phyloP scores from a whole-genome alignment of 257 asterid genomes.

The Fraxinus excelsior region DNA sequence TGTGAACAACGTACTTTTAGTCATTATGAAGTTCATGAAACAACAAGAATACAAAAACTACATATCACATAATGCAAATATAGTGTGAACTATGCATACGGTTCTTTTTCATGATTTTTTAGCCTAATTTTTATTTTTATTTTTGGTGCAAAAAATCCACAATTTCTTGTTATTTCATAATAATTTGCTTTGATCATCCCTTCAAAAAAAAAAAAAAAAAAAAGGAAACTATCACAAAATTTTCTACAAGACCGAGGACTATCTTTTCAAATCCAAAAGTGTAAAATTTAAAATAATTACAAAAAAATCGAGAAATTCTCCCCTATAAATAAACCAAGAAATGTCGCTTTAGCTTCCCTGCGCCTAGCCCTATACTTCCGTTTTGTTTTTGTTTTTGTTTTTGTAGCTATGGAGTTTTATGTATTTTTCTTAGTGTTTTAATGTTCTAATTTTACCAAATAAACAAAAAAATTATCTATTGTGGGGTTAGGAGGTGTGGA shows the following conservation, averaged over 20 bases:
- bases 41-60: no score
- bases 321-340: conserved; percentile 32
- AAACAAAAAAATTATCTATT: conserved; percentile 37
- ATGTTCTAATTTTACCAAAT: conserved; percentile 18
- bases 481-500: conserved; percentile 79
- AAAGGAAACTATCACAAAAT: no score
- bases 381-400: conserved; percentile 38
- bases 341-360: conserved; percentile 28
- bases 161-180: no score
- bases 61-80: no score
- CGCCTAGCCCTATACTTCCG: conserved; percentile 79
- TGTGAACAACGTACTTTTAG: no score
- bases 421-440: conserved; percentile 29
- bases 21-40: no score
- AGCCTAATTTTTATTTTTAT: no score
- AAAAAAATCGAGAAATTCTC: background rate
- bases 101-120: no score
- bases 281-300: background rate
- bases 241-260: background rate
- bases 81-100: no score
- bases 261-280: background rate
- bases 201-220: no score
- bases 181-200: no score
- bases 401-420: conserved; percentile 40
- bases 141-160: no score